A percentile compares a stretch with the other conserved stretches of the same genome.
These are phyloP conservation scores for Cercophora samala DNA, from an alignment of 495 filamentous ascomycete genomes.

Conservation along the genomic window DNA sequence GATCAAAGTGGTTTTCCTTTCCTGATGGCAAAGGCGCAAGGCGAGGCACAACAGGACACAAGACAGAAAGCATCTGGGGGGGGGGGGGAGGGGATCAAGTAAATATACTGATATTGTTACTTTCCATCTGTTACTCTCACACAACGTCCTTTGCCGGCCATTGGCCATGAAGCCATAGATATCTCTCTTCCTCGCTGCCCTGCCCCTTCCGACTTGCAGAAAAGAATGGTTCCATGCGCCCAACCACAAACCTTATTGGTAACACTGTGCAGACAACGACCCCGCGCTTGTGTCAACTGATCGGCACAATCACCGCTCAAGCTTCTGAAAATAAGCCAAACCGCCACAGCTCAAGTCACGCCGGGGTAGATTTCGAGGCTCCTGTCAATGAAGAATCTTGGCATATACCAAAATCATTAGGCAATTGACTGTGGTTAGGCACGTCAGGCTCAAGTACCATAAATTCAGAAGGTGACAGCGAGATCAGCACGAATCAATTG, in stretches of 20 bases:
- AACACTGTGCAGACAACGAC: neutral
- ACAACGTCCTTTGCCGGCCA: neutral
- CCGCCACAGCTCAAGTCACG: neutral
- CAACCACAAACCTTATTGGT: neutral
- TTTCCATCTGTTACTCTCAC: neutral
- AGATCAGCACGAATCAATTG: neutral
- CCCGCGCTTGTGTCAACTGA: neutral
- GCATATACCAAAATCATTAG: neutral
- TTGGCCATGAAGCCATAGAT: neutral
- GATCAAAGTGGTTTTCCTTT: neutral
- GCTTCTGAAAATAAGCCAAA: neutral
- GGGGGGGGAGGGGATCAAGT: neutral
- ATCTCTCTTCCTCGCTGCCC: neutral
- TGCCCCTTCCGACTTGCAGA: too few species aligned
- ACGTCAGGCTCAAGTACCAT: too few species aligned
- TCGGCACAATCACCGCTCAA: neutral
- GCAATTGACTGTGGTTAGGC: too few species aligned
- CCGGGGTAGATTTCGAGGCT: neutral
- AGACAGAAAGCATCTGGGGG: conserved; percentile 3
- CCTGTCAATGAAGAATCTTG: neutral
- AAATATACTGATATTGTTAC: conserved; percentile 3
- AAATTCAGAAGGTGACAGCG: too few species aligned
- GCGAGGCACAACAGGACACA: conserved; percentile 3
- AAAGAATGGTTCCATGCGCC: neutral
- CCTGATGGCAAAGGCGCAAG: conserved; percentile 1